Percentiles rank a stretch among this genome's conserved stretches.
Conservation (phyloP, 768 basidiomycete species). For the Fibroporia radiculosa region DNA sequence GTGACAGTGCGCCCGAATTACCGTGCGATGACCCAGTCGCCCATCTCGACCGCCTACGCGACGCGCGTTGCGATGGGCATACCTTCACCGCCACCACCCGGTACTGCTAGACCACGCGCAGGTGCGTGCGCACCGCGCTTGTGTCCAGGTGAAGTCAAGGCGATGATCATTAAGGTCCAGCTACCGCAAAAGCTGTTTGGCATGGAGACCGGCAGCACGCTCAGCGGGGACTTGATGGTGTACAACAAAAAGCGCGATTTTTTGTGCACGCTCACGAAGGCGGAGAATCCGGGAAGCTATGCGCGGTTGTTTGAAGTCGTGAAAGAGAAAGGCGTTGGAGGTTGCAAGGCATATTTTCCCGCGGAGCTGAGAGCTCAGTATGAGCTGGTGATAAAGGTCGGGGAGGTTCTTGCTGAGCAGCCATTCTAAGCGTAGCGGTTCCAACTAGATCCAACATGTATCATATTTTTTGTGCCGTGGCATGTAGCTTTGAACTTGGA, state of each 20-base stretch:
- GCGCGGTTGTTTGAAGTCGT: slow-evolving; percentile 33
- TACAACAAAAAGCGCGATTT: slow-evolving; percentile 51
- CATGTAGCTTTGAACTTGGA: too few species aligned
- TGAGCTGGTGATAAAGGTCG: slow-evolving; percentile 42
- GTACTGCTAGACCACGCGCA: slow-evolving; percentile 12
- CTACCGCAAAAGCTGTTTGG: slow-evolving; percentile 34
- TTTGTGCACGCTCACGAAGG: slow-evolving; percentile 32
- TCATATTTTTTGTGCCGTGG: too few species aligned
- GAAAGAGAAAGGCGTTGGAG: slow-evolving; percentile 32
- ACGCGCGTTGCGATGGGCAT: slow-evolving; percentile 24
- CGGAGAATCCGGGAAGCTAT: slow-evolving; percentile 30
- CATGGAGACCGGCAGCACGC: too few species aligned
- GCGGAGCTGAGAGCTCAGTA: slow-evolving; percentile 41
- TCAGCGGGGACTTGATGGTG: slow-evolving; percentile 28
- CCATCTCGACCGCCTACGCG: slow-evolving; percentile 23
- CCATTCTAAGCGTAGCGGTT: too few species aligned
- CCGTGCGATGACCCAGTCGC: slow-evolving; percentile 5
- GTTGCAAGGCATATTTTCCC: slow-evolving; percentile 46
- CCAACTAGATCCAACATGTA: too few species aligned
- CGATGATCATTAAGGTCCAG: slow-evolving; percentile 48
- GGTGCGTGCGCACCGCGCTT: slow-evolving; percentile 14
- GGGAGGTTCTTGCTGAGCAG: slow-evolving; percentile 48
- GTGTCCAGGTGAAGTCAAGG: slow-evolving; percentile 25
- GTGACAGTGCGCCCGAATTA: slow-evolving; percentile 43
- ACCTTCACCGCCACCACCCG: slow-evolving; percentile 14